phyloP scores from a whole-genome alignment of 1,139 yeast species.

The Ashbya aceris region DNA sequence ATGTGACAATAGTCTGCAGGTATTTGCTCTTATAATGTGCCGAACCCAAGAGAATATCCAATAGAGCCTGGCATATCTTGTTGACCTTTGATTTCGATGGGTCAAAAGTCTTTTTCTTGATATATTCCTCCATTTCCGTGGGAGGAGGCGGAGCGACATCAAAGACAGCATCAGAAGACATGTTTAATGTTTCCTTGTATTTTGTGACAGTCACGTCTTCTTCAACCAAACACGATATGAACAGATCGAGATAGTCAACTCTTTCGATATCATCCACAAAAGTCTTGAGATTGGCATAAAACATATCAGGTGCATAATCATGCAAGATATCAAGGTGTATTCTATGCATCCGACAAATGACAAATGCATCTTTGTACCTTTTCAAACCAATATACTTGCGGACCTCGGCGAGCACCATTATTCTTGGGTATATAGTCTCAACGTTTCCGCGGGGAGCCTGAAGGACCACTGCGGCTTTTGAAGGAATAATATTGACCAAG shows the following conservation, averaged over 20 bases:
- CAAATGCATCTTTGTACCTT: conserved; percentile 63
- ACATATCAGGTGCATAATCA: conserved; percentile 72
- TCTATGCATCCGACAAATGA: conserved; percentile 81
- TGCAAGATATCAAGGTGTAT: conserved; percentile 83
- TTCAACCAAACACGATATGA: conserved; percentile 75
- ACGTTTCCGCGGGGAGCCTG: conserved; percentile 96
- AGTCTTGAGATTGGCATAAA: conserved; percentile 51
- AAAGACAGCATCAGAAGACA: conserved; percentile 26
- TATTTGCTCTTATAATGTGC: conserved; percentile 50
- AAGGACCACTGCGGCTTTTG: conserved; percentile 70
- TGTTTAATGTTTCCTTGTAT: conserved; percentile 61
- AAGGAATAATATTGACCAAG: conserved; percentile 71
- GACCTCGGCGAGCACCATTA: conserved; percentile 80
- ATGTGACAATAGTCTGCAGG: conserved; percentile 75
- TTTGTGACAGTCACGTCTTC: conserved; percentile 81
- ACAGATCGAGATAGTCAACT: conserved; percentile 74
- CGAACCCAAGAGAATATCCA: conserved; percentile 42
- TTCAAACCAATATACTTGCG: conserved; percentile 52
- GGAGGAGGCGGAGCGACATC: conserved; percentile 28
- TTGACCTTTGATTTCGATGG: conserved; percentile 56
- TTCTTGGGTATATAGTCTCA: conserved; percentile 89
- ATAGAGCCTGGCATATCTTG: conserved; percentile 61
- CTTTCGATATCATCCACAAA: conserved; percentile 64
- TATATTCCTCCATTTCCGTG: conserved; percentile 30
- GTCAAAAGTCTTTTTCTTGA: conserved; percentile 32